Evolutionary conservation across 805 yeast species (phyloP), one percentile per base, ranked within the genome.

Genomic region (Sugiyamaella americana): DNA sequence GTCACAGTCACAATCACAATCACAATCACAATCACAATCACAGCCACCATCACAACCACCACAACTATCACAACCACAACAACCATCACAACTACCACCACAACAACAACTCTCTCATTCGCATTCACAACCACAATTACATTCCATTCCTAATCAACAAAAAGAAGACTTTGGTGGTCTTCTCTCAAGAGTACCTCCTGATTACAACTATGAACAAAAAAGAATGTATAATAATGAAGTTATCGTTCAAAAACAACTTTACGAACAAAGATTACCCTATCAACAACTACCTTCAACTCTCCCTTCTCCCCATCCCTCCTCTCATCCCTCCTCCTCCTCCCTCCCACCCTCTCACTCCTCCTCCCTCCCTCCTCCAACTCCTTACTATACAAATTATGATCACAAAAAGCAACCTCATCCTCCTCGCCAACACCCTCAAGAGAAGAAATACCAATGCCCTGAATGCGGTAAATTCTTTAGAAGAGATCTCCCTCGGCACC

Each of bases 401-500:
- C n/a, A n/a, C n/a, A n/a, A n/a, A n/a, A n/a, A n/a, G n/a, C n/a
- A n/a, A n/a, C n/a, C 35, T 10, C 17, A 10, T 5, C n/a, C 17
- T 17, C 18, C 37, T 21, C 10, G 20, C 37, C 5, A 11, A 5
- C 37, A 35, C 10, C 20, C 29, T 11, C 30, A 10, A 16, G 46
- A 44, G 20, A 50, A 47, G 37, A 55, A 59, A 50, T 54, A 57
- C 47, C 58, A 51, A 21, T 80, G 86, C 55, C 68, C 65, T 1
- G 62, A 76, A 6, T 80, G 87, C 61, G 70, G 73, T 8, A 76
- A 75, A 51, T 58, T 67, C 44, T 77, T 80, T 48, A 69, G 75
- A 5, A 67, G 87, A 49, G 87, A 80, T 57, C 69, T 80, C 69
- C 70, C 80, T 1, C 63, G 86, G 35, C 87, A 80, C 58, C 64